Evolutionary conservation across 83 land plant genomes (phyloP).

Genomic region (Larix sibirica): DNA sequence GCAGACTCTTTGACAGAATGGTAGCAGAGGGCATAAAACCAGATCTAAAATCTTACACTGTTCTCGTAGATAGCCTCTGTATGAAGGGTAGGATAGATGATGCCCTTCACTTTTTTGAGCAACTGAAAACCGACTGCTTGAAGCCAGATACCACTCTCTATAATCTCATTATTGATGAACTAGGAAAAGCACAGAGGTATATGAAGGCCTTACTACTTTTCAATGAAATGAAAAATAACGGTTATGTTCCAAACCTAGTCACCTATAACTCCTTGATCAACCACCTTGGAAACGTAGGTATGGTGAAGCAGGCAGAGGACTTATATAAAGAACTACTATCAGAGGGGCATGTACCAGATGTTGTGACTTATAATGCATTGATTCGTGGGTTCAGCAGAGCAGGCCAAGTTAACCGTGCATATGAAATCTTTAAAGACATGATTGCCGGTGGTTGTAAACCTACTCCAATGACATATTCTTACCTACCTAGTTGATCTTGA

Average conservation of each 20-base stretch:
- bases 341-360: conserved; percentile 47
- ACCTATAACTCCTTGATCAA: conserved; percentile 70
- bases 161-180: conserved; percentile 71
- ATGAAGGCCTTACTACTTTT: conserved; percentile 58
- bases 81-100: conserved; percentile 50
- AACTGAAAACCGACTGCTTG: conserved; percentile 48
- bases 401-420: conserved; percentile 53
- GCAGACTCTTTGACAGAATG: conserved; percentile 51
- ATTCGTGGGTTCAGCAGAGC: conserved; percentile 48
- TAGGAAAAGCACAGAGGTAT: conserved; percentile 56
- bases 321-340: conserved; percentile 55
- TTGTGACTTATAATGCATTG: conserved; percentile 57
- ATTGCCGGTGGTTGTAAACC: conserved; percentile 58
- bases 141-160: conserved; percentile 65
- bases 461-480: conserved; percentile 47
- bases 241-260: conserved; percentile 61
- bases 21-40: conserved; percentile 56
- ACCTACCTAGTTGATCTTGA: conserved; percentile 48
- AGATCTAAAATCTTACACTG: conserved; percentile 61
- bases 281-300: conserved; percentile 65
- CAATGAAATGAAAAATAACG: conserved; percentile 65
- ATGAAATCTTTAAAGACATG: conserved; percentile 59
- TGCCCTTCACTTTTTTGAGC: conserved; percentile 58
- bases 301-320: conserved; percentile 51
- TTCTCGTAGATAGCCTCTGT: conserved; percentile 66